phyloP scores from a whole-genome alignment of 805 yeast genomes.

The Cyberlindnera euphorbiiphila region DNA sequence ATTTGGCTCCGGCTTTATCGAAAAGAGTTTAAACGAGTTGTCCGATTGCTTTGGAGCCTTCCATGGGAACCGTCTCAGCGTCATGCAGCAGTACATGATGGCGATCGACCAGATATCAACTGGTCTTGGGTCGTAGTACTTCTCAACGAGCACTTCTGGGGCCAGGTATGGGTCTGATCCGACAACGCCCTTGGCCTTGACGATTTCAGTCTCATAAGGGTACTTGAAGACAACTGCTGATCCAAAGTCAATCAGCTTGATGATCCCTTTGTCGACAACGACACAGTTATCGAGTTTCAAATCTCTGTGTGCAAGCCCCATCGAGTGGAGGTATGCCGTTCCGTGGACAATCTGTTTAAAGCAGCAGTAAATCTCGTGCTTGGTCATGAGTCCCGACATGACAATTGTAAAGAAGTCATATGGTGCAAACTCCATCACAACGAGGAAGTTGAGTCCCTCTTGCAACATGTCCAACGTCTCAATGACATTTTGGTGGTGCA shows the following conservation, averaged over 20 bases:
- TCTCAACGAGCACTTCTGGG: constrained; percentile 71
- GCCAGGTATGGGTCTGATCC: constrained; percentile 96
- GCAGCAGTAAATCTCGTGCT: constrained; percentile 71
- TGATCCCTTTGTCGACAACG: constrained; percentile 65
- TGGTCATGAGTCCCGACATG: constrained; percentile 79
- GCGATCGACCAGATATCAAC: constrained; percentile 95
- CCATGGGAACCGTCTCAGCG: constrained; percentile 90
- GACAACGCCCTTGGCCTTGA: constrained; percentile 77
- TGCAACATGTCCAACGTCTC: constrained; percentile 76
- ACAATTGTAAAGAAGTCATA: constrained; percentile 90
- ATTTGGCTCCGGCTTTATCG: constrained; percentile 35
- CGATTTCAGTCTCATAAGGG: constrained; percentile 52
- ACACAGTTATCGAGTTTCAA: constrained; percentile 92
- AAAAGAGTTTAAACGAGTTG: constrained; percentile 67
- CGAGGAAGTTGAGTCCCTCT: constrained; percentile 58
- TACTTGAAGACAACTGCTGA: constrained; percentile 81
- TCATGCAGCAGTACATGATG: constrained; percentile 88
- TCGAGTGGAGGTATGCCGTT: constrained; percentile 66
- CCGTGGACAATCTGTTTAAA: constrained; percentile 79
- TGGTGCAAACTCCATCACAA: constrained; percentile 91
- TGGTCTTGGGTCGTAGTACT: constrained; percentile 75
- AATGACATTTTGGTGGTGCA: constrained; percentile 76
- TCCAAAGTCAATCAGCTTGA: constrained; percentile 91
- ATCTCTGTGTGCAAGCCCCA: constrained; percentile 92
- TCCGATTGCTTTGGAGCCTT: constrained; percentile 80